Evolutionary conservation across 2,329 filamentous ascomycete genomes (phyloP).

Genomic region (Ampelomyces quisqualis): DNA sequence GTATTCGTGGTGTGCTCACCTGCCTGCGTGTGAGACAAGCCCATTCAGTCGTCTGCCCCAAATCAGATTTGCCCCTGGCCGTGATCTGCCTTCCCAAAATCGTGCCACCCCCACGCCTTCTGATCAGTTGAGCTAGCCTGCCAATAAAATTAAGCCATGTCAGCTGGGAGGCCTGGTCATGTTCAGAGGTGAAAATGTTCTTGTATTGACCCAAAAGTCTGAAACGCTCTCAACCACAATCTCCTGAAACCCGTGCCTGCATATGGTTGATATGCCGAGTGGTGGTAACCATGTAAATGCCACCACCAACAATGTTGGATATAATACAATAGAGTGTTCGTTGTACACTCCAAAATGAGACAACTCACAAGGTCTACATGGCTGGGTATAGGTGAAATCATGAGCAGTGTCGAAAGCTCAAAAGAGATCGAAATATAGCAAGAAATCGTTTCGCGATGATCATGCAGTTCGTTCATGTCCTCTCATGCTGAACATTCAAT

Average conservation of each 20-base stretch:
- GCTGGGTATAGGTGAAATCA: slow-evolving; percentile 5
- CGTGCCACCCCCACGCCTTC: not conserved
- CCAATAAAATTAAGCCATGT: not conserved
- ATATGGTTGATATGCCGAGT: no score
- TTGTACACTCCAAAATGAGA: not conserved
- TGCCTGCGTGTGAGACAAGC: slow-evolving; percentile 23
- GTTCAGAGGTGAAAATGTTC: not conserved
- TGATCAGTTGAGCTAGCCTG: not conserved
- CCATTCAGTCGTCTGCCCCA: slow-evolving; percentile 13
- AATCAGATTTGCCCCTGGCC: slow-evolving; percentile 3
- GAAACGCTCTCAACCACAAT: no score
- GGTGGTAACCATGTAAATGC: slow-evolving; percentile 1
- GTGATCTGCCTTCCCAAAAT: not conserved
- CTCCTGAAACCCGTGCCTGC: no score
- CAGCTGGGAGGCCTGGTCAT: not conserved
- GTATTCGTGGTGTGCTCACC: slow-evolving; percentile 25
- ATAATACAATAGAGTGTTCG: slow-evolving; percentile 2
- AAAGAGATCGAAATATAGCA: slow-evolving; percentile 7
- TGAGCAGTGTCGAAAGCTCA: slow-evolving; percentile 2
- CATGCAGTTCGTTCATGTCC: slow-evolving; percentile 8
- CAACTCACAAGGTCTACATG: slow-evolving; percentile 1
- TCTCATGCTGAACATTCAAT: slow-evolving; percentile 16
- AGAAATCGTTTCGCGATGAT: slow-evolving; percentile 12
- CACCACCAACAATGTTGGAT: not conserved
- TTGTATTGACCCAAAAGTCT: not conserved